Base-by-base conservation (phyloP, 768 basidiomycete species). In the Chiua virens region DNA sequence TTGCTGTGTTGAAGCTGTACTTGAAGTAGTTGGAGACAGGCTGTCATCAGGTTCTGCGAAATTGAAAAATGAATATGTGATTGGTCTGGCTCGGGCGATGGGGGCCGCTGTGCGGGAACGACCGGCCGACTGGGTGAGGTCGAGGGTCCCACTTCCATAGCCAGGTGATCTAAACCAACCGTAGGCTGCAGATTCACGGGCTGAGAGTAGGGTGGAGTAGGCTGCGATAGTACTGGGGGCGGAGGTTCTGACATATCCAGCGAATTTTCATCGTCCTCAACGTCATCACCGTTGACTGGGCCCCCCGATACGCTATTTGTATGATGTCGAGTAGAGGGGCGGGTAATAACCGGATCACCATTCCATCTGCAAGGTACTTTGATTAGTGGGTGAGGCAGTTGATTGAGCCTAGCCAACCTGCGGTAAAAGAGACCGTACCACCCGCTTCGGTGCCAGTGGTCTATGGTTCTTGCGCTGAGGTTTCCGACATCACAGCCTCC, bases 381-480 rank as follows among this genome's bases (percentile, higher is more conserved):
- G n/a, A 22, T 66, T 14, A 37, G 27, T 44, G 21, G 23, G 28
- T 3, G 34, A n/a, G 28, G 3, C 2, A 9, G 42, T 27, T 11
- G 44, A 39, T 22, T 40, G 36, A 28, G 36, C 18, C 22, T 47
- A 32, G 51, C 72, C 20, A 55, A 86, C 85, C 88, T 77, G 58
- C 75, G 75, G 66, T 82, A 83, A 66, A 91, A 91, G 21, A 89
- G 71, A 11, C 75, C 75, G 61, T 88, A 91, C 88, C 88, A 90
- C 15, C 87, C 87, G 30, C 78, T 76, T 49, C 81, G 78, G 59
- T 87, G 85, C 88, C 88, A 91, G 52, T 88, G 85, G 58, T 90
- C 88, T 52, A 91, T 79, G 3, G 84, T 85, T 53, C 87, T 78
- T 18, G 86, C 81, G 38, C 77, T 85, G 47, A 91, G 76, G 58